Base-by-base conservation (phyloP, 2,329 filamentous ascomycete genomes). In the Aspergillus floridensis region DNA sequence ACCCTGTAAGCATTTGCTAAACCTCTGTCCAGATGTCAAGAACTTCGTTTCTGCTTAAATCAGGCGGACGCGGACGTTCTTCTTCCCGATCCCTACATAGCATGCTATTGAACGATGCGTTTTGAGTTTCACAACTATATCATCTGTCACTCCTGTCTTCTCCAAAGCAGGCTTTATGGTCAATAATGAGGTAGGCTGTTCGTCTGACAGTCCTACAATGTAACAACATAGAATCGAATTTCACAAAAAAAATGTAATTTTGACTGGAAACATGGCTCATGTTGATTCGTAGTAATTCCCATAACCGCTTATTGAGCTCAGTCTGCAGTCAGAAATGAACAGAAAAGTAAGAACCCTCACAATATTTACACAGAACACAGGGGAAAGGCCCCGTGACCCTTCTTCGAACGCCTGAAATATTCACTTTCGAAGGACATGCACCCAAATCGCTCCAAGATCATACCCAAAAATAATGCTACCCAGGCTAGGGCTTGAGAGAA, bases 11-110 rank as follows among this genome's bases (percentile, higher is more conserved):
- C 50, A 19, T n/a, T 44, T 24, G 49, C 64, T 66, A 65, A 67
- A 53, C 3, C 4, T 35, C 41, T 53, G 57, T 52, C 8, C 49
- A 84, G 90, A 90, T 74, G 85, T 97, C 78, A 95, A 93, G 86
- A 81, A 79, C 64, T 97, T 98, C 73, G 82, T 97, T 66, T 88
- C 90, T 74, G 87, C 87, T 62, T 92, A 76, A 74, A 58, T 53
- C 6, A 19, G 14, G 41, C 41, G 22, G 38, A 53, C 7, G 12
- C 50, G 5, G 16, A 14, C 14, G 16, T 38, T 38, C 8, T 26
- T 24, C 22, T n/a, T 29, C 48, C 24, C 22, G 26, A 31, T 7
- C 10, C 26, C 11, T 24, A 12, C n/a, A 16, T 12, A 10, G 38
- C 38, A 19, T 44, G 38, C 38, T 44, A 16, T 7, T 16, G 16